These are phyloP conservation scores for Acer yangbiense DNA, from an alignment of 345 rosid species.

Conservation along the genomic window DNA sequence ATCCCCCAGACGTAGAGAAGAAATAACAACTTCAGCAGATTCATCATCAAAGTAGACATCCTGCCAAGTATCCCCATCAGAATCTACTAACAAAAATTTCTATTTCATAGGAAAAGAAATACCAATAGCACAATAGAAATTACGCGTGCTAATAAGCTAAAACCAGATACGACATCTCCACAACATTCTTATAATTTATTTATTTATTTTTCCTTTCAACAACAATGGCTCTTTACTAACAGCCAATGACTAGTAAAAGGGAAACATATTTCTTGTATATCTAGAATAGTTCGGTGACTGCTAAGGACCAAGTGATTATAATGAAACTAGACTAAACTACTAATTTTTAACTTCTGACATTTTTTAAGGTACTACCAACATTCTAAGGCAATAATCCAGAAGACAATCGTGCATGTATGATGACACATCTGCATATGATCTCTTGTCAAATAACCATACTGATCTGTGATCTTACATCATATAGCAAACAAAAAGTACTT, in stretches of 20 bases:
- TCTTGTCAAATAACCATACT: neutral
- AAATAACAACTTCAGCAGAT: slow-evolving; percentile 95
- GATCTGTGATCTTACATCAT: neutral
- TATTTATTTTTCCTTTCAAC: neutral
- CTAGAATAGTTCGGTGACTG: neutral
- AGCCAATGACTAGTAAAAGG: neutral
- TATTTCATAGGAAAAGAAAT: neutral
- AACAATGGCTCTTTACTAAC: neutral
- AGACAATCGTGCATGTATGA: neutral
- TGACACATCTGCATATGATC: neutral
- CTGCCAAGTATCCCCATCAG: slow-evolving; percentile 46
- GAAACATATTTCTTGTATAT: neutral
- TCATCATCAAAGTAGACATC: slow-evolving; percentile 98
- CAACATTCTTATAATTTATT: neutral
- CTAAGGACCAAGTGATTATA: neutral
- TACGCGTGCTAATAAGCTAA: neutral
- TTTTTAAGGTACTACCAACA: neutral
- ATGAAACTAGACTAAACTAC: neutral
- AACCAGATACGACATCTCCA: neutral
- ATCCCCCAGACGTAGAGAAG: slow-evolving; percentile 91
- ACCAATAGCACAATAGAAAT: neutral
- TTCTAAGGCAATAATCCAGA: neutral
- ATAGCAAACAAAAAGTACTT: neutral
- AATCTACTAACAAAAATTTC: slow-evolving; percentile 19
- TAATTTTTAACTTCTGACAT: slow-evolving; percentile 6